These are phyloP conservation scores for Clonostachys solani DNA, from an alignment of 2,329 filamentous ascomycete genomes.

Conservation along the genomic window DNA sequence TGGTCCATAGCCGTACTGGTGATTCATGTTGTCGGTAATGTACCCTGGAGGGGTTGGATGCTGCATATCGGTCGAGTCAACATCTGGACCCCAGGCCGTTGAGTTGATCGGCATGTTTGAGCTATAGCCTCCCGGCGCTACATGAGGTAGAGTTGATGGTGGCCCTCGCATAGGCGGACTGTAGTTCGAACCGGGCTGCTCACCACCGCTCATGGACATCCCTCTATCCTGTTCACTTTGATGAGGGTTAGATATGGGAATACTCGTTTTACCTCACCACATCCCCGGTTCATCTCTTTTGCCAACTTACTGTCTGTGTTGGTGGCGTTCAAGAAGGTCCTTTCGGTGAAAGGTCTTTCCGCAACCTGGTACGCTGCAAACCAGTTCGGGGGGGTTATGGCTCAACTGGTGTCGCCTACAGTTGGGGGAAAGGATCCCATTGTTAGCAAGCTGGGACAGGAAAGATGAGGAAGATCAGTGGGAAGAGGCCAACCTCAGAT, in stretches of 20 bases:
- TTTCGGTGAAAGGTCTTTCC: conserved; percentile 53
- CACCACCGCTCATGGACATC: not conserved
- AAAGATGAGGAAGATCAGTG: too few species aligned
- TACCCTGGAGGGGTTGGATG: too few species aligned
- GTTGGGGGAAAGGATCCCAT: not conserved
- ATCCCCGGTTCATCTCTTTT: too few species aligned
- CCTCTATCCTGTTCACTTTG: conserved; percentile 4
- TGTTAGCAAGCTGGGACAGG: not conserved
- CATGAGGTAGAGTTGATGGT: too few species aligned
- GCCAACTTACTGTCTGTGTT: conserved; percentile 38
- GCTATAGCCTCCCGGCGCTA: too few species aligned
- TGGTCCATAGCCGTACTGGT: too few species aligned
- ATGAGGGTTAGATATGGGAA: not conserved
- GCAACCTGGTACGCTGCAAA: conserved; percentile 49
- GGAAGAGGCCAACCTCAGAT: conserved; percentile 44
- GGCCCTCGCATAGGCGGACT: too few species aligned
- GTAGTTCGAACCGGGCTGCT: not conserved
- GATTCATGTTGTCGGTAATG: too few species aligned
- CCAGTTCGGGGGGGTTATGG: conserved; percentile 48
- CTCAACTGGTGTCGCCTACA: conserved; percentile 56
- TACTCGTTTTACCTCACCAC: too few species aligned
- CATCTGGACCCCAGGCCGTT: too few species aligned
- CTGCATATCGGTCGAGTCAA: too few species aligned
- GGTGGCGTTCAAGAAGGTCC: conserved; percentile 56
- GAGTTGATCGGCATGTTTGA: too few species aligned